Evolutionary conservation across 2,329 filamentous ascomycete genomes (phyloP).

Genomic region (Huntiella bhutanensis): DNA sequence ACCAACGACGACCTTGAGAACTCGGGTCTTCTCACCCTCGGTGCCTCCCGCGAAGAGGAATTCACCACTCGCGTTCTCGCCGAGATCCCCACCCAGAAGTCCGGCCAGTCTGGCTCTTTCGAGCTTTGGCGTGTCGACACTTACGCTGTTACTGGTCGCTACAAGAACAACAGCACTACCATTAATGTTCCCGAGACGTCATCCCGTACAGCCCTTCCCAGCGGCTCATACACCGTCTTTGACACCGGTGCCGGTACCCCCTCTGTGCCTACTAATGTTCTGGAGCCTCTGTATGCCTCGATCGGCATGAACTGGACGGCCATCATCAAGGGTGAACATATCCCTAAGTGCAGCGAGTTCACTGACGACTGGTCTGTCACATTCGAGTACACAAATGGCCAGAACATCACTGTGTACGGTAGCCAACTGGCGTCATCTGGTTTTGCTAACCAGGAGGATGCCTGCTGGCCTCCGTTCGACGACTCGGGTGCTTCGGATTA

Average conservation of each 20-base stretch:
- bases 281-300: slow-evolving; percentile 17
- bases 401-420: slow-evolving; percentile 18
- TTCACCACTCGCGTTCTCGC: slow-evolving; percentile 16
- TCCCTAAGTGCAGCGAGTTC: slow-evolving; percentile 20
- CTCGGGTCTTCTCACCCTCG: slow-evolving; percentile 16
- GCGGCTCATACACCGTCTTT: slow-evolving; percentile 15
- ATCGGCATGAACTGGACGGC: slow-evolving; percentile 20
- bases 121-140: slow-evolving; percentile 19
- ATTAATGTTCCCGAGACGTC: not conserved
- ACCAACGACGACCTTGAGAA: slow-evolving; percentile 9
- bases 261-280: slow-evolving; percentile 14
- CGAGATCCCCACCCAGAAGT: slow-evolving; percentile 11
- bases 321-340: slow-evolving; percentile 15
- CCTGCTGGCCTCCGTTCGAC: slow-evolving; percentile 21
- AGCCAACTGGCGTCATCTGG: slow-evolving; percentile 18
- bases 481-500: slow-evolving; percentile 12
- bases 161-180: not conserved
- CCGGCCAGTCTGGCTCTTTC: slow-evolving; percentile 11
- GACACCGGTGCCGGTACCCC: slow-evolving; percentile 19
- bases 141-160: slow-evolving; percentile 12
- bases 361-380: slow-evolving; percentile 19
- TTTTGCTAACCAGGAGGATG: slow-evolving; percentile 18
- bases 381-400: slow-evolving; percentile 15
- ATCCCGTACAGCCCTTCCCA: not conserved
- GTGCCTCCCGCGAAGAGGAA: slow-evolving; percentile 17